Conservation (phyloP, 2,329 filamentous ascomycete genomes). For the Xylaria sp. region DNA sequence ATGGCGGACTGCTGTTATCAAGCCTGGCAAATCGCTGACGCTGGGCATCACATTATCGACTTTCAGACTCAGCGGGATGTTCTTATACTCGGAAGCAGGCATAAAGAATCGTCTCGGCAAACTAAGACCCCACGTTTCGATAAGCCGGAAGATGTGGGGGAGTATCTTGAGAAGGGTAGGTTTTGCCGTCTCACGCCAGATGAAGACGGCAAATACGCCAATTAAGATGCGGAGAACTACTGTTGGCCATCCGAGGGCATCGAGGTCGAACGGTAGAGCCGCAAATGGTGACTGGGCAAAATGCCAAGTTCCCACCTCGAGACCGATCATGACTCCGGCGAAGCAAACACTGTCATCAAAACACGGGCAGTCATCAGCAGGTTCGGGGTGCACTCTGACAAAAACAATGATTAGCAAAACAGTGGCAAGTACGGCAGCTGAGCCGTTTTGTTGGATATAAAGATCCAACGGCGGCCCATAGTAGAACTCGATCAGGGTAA, state of each 20-base stretch:
- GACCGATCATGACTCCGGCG: constrained; percentile 80
- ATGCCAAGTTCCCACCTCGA: constrained; percentile 80
- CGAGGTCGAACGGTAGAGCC: constrained; percentile 56
- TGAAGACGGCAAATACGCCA: constrained; percentile 78
- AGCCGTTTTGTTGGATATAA: constrained; percentile 62
- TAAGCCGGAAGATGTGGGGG: constrained; percentile 79
- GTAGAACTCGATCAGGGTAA: constrained; percentile 55
- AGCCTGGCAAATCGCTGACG: constrained; percentile 77
- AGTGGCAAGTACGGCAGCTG: constrained; percentile 58
- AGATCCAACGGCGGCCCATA: constrained; percentile 59
- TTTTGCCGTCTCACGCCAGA: constrained; percentile 88
- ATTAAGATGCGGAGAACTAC: constrained; percentile 65
- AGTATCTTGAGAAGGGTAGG: constrained; percentile 69
- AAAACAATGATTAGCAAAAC: constrained; percentile 65
- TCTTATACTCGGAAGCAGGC: constrained; percentile 83
- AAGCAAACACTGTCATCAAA: constrained; percentile 96
- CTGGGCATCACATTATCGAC: constrained; percentile 84
- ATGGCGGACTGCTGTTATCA: constrained; percentile 76
- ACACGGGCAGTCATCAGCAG: constrained; percentile 93
- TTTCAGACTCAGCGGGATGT: constrained; percentile 64
- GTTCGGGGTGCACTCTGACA: constrained; percentile 88
- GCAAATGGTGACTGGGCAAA: constrained; percentile 53
- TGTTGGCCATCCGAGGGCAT: constrained; percentile 59
- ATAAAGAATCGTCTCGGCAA: constrained; percentile 88
- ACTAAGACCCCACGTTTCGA: constrained; percentile 73